Base-by-base conservation (phyloP, 2,329 filamentous ascomycete genomes). In the Aspergillus glaucus region DNA sequence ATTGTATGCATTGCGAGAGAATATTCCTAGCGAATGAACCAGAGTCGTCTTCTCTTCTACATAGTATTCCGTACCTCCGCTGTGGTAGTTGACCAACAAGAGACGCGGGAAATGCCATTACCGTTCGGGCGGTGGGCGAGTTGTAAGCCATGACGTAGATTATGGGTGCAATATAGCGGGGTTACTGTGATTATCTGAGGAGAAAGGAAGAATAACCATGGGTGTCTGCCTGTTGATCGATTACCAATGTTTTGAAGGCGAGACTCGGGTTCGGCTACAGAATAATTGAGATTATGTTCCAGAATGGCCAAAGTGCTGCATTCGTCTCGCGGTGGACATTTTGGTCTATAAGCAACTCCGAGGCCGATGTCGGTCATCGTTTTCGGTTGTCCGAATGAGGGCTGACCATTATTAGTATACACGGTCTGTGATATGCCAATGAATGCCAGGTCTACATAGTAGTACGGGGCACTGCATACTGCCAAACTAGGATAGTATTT, bases 91-190 rank as follows among this genome's bases (percentile, higher is more conserved):
- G 39, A 43, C 50, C 50, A 53, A 53, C 44, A 45, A 37, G 46
- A 48, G 15, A 22, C 12, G 12, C 24, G 17, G 45, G 34, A 54
- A 49, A 50, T 12, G 14, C 14, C 28, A 49, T 51, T 49, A 53
- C 17, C 5, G 17, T 21, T 12, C 17, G 43, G 43, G 45, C 44
- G 44, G 46, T 50, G 48, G 15, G n/a, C 32, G 10, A 34, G 36
- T 14, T 4, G 7, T 8, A 19, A 40, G 19, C 19, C 17, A 40
- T 40, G 37, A 40, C 37, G 37, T 40, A 17, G 10, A 6, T 22
- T 12, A 22, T 40, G 37, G 37, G 19, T 40, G 37, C 37, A 40
- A 12, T 40, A 40, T 40, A 40, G 37, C 17, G 17, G 37, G 37
- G 37, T 22, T n/a, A 36, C 14, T 17, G 15, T 36, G 6, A 17